These are phyloP conservation scores for Colletotrichum sojae DNA, from an alignment of 2,329 filamentous ascomycete species.

Conservation along the genomic window DNA sequence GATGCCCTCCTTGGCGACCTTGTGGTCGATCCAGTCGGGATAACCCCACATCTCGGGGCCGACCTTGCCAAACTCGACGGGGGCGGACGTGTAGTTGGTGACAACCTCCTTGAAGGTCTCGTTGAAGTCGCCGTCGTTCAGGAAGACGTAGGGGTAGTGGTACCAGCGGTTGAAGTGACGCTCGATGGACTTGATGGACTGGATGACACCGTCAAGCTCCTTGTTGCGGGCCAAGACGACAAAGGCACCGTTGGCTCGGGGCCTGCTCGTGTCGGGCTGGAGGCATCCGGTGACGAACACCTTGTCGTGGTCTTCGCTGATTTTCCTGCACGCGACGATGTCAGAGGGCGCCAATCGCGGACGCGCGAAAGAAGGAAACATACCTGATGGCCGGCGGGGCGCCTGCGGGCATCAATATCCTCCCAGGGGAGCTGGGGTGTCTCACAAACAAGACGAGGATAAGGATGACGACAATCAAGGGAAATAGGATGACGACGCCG, in stretches of 20 bases:
- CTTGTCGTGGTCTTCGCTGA: slow-evolving; percentile 97
- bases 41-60: slow-evolving; percentile 94
- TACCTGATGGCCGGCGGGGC: slow-evolving; percentile 92
- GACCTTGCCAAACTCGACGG: slow-evolving; percentile 95
- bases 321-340: slow-evolving; percentile 75
- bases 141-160: slow-evolving; percentile 97
- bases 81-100: slow-evolving; percentile 87
- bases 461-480: slow-evolving; percentile 89
- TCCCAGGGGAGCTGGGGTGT: slow-evolving; percentile 86
- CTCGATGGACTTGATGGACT: slow-evolving; percentile 98
- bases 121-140: slow-evolving; percentile 98
- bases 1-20: slow-evolving; percentile 95
- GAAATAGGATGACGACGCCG: slow-evolving; percentile 93
- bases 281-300: slow-evolving; percentile 94
- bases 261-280: slow-evolving; percentile 82
- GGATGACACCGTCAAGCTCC: slow-evolving; percentile 94
- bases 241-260: slow-evolving; percentile 93
- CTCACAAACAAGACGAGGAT: slow-evolving; percentile 91
- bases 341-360: slow-evolving; percentile 14
- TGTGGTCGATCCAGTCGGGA: slow-evolving; percentile 95
- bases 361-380: slow-evolving; percentile 46
- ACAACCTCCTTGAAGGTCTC: slow-evolving; percentile 91
- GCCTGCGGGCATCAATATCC: slow-evolving; percentile 89
- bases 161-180: slow-evolving; percentile 99
- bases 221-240: slow-evolving; percentile 97